Evolutionary conservation across 1,284 basidiomycete species (phyloP).

Genomic region (Sporisorium iseilematis-ciliati): DNA sequence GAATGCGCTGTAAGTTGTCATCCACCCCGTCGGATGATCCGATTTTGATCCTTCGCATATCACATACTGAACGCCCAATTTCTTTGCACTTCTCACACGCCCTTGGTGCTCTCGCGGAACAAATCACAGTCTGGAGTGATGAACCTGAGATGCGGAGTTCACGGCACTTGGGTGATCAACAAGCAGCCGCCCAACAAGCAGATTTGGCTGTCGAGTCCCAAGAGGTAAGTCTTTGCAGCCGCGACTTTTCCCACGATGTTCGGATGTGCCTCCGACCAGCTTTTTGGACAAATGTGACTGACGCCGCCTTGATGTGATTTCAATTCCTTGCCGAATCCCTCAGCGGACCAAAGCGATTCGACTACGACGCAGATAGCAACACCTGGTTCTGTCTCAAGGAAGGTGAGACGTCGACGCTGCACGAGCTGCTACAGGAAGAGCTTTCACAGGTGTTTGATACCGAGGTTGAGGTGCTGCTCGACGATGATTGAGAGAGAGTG

Average conservation of each 20-base stretch:
- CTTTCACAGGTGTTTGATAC: constrained; percentile 55
- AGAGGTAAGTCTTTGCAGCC: constrained; percentile 46
- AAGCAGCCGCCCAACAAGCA: constrained; percentile 99
- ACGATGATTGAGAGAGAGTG: constrained; percentile 13
- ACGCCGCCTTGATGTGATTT: neutral
- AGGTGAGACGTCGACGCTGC: constrained; percentile 48
- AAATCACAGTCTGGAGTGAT: constrained; percentile 82
- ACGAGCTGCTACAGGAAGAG: constrained; percentile 58
- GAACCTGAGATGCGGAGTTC: constrained; percentile 82
- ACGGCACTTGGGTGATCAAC: constrained; percentile 98
- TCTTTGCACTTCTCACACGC: neutral
- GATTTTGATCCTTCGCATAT: neutral
- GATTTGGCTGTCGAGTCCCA: constrained; percentile 95
- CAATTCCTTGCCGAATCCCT: neutral
- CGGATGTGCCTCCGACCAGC: neutral
- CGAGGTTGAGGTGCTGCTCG: constrained; percentile 41
- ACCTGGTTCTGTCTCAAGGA: constrained; percentile 66
- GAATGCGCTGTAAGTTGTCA: constrained; percentile 85
- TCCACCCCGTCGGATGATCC: constrained; percentile 5
- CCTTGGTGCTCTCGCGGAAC: too few relatives aligned
- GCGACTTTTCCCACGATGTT: neutral
- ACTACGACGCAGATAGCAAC: constrained; percentile 56
- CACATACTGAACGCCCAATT: constrained; percentile 3
- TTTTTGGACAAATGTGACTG: neutral
- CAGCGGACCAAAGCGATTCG: constrained; percentile 68